Conservation (phyloP, 768 basidiomycete genomes). For the Mycena floridula region DNA sequence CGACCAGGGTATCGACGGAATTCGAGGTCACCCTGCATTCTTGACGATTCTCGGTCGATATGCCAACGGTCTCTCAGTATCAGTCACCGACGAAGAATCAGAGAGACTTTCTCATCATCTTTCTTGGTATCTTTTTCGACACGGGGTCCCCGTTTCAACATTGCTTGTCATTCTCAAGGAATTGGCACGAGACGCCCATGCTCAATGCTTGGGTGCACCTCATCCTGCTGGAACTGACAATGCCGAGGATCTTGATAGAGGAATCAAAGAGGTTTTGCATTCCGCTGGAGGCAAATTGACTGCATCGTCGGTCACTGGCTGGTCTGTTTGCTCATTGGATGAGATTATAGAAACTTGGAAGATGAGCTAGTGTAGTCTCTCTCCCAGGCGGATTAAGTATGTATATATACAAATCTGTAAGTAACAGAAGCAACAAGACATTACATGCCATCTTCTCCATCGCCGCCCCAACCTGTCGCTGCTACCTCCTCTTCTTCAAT, state of each 20-base stretch:
- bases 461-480: slow-evolving; percentile 68
- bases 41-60: slow-evolving; percentile 42
- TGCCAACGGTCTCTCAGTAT: slow-evolving; percentile 42
- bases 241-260: slow-evolving; percentile 29
- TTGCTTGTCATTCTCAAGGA: slow-evolving; percentile 55
- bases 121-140: slow-evolving; percentile 67
- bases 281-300: slow-evolving; percentile 80
- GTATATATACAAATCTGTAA: too few relatives aligned
- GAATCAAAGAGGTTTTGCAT: slow-evolving; percentile 82
- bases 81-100: slow-evolving; percentile 8
- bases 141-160: slow-evolving; percentile 66
- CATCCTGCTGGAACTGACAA: slow-evolving; percentile 48
- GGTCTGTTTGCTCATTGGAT: slow-evolving; percentile 65
- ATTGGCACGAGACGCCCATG: slow-evolving; percentile 57
- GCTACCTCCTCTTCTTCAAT: slow-evolving; percentile 55
- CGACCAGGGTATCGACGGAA: slow-evolving; percentile 47
- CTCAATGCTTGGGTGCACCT: slow-evolving; percentile 42
- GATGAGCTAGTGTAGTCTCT: background rate
- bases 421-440: too few relatives aligned
- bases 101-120: slow-evolving; percentile 31
- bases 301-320: slow-evolving; percentile 61
- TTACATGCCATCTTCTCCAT: slow-evolving; percentile 72
- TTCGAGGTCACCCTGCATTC: slow-evolving; percentile 37
- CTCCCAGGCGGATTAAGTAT: too few relatives aligned
- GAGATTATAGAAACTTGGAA: slow-evolving; percentile 61